Base-by-base conservation (phyloP, 2,329 filamentous ascomycete species). In the Chalaropsis ovoidea region DNA sequence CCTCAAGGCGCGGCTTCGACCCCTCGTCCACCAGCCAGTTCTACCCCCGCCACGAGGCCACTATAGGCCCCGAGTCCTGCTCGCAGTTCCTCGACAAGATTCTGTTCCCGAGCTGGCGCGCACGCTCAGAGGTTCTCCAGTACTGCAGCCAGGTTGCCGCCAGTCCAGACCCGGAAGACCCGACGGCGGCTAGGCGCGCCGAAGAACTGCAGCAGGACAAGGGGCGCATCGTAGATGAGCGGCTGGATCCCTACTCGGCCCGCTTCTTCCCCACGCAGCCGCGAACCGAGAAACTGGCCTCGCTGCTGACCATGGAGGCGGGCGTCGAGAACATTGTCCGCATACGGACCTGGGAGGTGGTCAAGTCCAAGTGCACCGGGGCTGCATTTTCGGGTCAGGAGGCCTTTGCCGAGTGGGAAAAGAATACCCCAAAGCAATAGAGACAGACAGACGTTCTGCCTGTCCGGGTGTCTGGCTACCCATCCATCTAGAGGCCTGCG, bases 141-240 rank as follows among this genome's bases (percentile, higher is more conserved):
- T 99, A 96, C 75, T 99, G 94, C 76, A 86, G 89, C 1, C 82
- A 87, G 43, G 91, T 99, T 0, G 93, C 93, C 2, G 90, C 90
- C 11, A 89, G 86, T 67, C 88, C 90, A 0, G 91, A 97, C 71
- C 90, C 90, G 0, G 83, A 93, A 67, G 92, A 96, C 70, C 92
- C 92, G 0, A 89, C 93, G 66, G 80, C 85, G 31, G 77, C 88
- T 0, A 71, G 88, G 19, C 79, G 89, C 65, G 82, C 90, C 71
- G 79, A 85, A 0, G 88, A 95, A 75, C 84, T 84, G 64, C 82
- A 85, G 67, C 84, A 79, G 70, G 85, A 88, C 69, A 80, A 86
- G 61, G 87, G 93, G 71, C 80, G 85, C 63, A 80, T 93, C 0
- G 86, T 97, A 3, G 84, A 97, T 73, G 94, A 97, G 76, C 80